These are phyloP conservation scores for Staphylotrichum longicolle DNA, from an alignment of 495 filamentous ascomycete species.

Conservation along the genomic window DNA sequence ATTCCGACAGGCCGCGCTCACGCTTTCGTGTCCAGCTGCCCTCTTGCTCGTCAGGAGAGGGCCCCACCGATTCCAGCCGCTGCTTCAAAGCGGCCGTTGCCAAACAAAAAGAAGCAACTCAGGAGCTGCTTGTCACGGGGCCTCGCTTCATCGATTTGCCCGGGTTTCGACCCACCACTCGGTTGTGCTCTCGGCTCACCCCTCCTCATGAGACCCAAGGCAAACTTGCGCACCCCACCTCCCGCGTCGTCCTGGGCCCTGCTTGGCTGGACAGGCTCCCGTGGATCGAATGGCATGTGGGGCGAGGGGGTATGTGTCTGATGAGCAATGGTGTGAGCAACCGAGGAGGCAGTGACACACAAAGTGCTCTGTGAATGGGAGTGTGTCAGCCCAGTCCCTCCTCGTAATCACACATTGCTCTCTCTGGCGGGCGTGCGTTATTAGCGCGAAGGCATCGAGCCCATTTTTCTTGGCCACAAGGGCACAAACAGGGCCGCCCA, in stretches of 20 bases:
- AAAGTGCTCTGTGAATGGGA: slow-evolving; percentile 28
- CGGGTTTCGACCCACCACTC: slow-evolving; percentile 20
- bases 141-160: slow-evolving; percentile 37
- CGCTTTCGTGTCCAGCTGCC: not conserved
- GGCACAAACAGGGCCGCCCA: slow-evolving; percentile 19
- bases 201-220: slow-evolving; percentile 15
- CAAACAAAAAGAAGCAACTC: slow-evolving; percentile 17
- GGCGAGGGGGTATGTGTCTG: slow-evolving; percentile 16
- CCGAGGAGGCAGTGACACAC: slow-evolving; percentile 34
- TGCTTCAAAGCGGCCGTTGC: slow-evolving; percentile 16
- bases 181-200: slow-evolving; percentile 13
- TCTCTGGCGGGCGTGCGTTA: slow-evolving; percentile 30
- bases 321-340: slow-evolving; percentile 21
- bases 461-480: slow-evolving; percentile 26
- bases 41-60: slow-evolving; percentile 12
- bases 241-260: slow-evolving; percentile 3
- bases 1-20: not conserved
- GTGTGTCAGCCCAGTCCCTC: slow-evolving; percentile 38
- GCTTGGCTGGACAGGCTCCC: slow-evolving; percentile 3
- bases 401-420: slow-evolving; percentile 35
- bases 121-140: slow-evolving; percentile 40
- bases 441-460: slow-evolving; percentile 28
- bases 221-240: slow-evolving; percentile 4
- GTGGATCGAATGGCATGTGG: slow-evolving; percentile 16
- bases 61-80: slow-evolving; percentile 32